phyloP scores from a whole-genome alignment of 495 filamentous ascomycete genomes.

The Aspergillus nidulans region DNA sequence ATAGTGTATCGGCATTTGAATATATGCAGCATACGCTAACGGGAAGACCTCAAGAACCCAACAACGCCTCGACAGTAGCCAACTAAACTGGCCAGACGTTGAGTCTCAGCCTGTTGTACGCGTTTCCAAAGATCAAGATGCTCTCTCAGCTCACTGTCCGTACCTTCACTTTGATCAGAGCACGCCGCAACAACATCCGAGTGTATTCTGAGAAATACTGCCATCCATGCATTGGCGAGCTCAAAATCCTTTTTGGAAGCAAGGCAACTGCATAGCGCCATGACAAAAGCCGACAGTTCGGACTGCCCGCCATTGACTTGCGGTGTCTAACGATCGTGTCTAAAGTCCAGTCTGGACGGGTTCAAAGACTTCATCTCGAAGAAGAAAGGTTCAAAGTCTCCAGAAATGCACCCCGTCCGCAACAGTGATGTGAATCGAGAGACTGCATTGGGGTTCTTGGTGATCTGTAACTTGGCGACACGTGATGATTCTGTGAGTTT shows the following conservation, averaged over 20 bases:
- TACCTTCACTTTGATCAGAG: conserved; percentile 37
- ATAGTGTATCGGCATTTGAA: neutral
- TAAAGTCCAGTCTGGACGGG: conserved; percentile 78
- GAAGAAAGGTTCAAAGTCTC: conserved; percentile 55
- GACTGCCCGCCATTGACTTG: conserved; percentile 36
- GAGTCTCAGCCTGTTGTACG: conserved; percentile 62
- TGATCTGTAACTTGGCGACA: conserved; percentile 13
- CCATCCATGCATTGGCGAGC: conserved; percentile 93
- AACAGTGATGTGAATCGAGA: conserved; percentile 59
- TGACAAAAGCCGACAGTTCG: conserved; percentile 67
- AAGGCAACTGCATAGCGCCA: conserved; percentile 66
- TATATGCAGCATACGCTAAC: conserved; percentile 16
- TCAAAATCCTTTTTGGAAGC: conserved; percentile 74
- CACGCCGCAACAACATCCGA: conserved; percentile 50
- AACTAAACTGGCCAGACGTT: conserved; percentile 68
- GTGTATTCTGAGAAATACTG: conserved; percentile 79
- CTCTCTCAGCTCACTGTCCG: conserved; percentile 39
- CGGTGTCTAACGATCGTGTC: conserved; percentile 69
- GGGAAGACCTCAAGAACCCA: conserved; percentile 72
- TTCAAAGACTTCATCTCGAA: conserved; percentile 71
- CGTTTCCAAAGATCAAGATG: conserved; percentile 60
- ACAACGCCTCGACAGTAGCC: conserved; percentile 86
- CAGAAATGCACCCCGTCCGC: conserved; percentile 30
- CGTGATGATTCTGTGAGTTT: conserved; percentile 15
- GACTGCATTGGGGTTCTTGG: conserved; percentile 31